These are phyloP conservation scores for Hericium alpestre DNA, from an alignment of 768 basidiomycete species.

Conservation along the genomic window DNA sequence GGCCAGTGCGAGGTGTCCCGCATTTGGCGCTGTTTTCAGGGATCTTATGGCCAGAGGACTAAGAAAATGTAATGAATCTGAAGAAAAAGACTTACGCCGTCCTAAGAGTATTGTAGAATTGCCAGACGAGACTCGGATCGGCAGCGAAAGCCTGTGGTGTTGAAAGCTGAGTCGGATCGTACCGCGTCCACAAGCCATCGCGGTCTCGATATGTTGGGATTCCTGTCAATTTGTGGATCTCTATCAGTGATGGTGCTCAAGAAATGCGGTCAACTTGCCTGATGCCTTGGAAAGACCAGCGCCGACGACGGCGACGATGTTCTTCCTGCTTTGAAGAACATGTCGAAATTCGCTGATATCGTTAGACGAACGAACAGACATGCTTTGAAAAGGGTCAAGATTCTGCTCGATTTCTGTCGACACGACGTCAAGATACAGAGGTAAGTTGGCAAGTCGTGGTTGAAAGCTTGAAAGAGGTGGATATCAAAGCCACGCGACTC, in stretches of 20 bases:
- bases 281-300: slow-evolving; percentile 56
- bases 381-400: not conserved
- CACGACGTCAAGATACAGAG: too few relatives aligned
- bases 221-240: slow-evolving; percentile 12
- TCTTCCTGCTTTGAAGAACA: slow-evolving; percentile 15
- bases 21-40: too few relatives aligned
- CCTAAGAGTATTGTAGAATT: not conserved
- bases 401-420: too few relatives aligned
- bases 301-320: slow-evolving; percentile 35
- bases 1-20: too few relatives aligned
- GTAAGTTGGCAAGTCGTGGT: too few relatives aligned
- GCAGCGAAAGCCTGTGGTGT: slow-evolving; percentile 4
- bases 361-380: not conserved
- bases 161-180: not conserved
- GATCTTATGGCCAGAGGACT: too few relatives aligned
- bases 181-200: too few relatives aligned
- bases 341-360: slow-evolving; percentile 5
- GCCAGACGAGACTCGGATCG: slow-evolving; percentile 6
- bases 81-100: too few relatives aligned
- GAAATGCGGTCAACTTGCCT: slow-evolving; percentile 23
- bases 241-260: too few relatives aligned
- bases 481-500: too few relatives aligned
- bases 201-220: slow-evolving; percentile 15
- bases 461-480: too few relatives aligned
- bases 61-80: too few relatives aligned